Base-by-base conservation (phyloP, 1,284 basidiomycete genomes). In the Cryptococcus hybrid region DNA sequence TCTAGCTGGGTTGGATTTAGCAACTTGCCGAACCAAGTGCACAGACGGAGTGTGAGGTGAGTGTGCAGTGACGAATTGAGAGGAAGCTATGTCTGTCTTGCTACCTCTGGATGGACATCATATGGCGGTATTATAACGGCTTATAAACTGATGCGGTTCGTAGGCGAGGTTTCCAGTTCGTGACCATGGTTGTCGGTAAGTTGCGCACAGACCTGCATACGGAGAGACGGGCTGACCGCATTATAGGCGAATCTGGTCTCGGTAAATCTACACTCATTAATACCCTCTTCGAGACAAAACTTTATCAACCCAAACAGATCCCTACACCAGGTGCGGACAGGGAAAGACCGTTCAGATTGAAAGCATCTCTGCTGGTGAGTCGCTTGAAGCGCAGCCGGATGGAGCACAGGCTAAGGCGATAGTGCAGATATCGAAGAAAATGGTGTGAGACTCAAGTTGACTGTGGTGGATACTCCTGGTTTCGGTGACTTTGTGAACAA, bases 401-500 rank as follows among this genome's bases (percentile, higher is more conserved):
- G 24, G 8, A 48, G 9, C 11, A 13, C 6, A 40, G 38, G 36
- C 36, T 12, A n/a, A 36, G 44, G 49, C 48, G 48, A 56, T 47
- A 24, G 54, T 24, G 58, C 78, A 95, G 93, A 98, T 76, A 97
- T 98, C 70, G 94, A 97, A 81, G 93, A 98, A 82, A 94, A 90
- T 64, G 92, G 92, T 58, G 92, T 97, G 55, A 85, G 92, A 65
- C 85, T 98, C 54, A 91, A 90, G 73, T 81, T 98, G 59, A 97
- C 92, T n/a, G 94, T 98, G 62, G 93, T 98, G 62, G 93, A 60
- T 46, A 60, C 92, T 42, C 92, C 92, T 56, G 92, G 92, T 38
- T 96, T 94, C 69, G 93, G 93, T 58, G 93, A 97, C 79, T 96
- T 94, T 78, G 92, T 97, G 75, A 96, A 97, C 84, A 98, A 97